Base-by-base conservation (phyloP, 768 basidiomycete species). In the Boletus rubroflammeus region DNA sequence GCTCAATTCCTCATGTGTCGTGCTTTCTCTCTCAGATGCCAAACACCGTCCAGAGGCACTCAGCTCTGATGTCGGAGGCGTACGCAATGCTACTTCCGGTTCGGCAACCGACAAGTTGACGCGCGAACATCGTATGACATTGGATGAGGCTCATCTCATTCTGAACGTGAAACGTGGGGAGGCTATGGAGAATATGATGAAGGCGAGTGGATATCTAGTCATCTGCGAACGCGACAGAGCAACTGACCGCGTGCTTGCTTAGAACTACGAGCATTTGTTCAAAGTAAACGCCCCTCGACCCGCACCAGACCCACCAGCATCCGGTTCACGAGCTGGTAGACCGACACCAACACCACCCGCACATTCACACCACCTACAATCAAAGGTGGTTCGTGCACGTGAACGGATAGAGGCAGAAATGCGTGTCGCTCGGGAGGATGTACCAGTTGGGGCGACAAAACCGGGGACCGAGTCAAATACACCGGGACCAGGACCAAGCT, bases 221-320 rank as follows among this genome's bases (percentile, higher is more conserved):
- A 29, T 60, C 44, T 6, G 6, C 35, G 23, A 26, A 56, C 32
- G 5, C 21, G 41, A 41, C 11, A 23, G 19, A 7, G 21, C 28
- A 19, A 31, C 51, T 64, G 9, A 59, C 48, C 17, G 15, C 23
- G 14, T 53, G 47, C 44, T 5, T 29, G 26, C 39, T 11, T 67
- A 99, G 96, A 84, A 88, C 65, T 98, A 97, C 64, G 93, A 98
- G 57, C 88, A 90, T 64, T 76, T 98, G 49, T 97, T 98, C 79
- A 87, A 90, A 72, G 85, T 85, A 43, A 99, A 99, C 69, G 78
- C 86, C 23, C 86, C 87, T 11, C 77, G 82, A n/a, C 76, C 84
- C 40, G 69, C 79, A 43, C 75, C 82, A 14, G 76, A 78, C 54
- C 73, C 62, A 51, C 78, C 78, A 61, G 73, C 72, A 35, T 55